Evolutionary conservation across 2,329 filamentous ascomycete species (phyloP).

Genomic region (Aspergillus nomiae): DNA sequence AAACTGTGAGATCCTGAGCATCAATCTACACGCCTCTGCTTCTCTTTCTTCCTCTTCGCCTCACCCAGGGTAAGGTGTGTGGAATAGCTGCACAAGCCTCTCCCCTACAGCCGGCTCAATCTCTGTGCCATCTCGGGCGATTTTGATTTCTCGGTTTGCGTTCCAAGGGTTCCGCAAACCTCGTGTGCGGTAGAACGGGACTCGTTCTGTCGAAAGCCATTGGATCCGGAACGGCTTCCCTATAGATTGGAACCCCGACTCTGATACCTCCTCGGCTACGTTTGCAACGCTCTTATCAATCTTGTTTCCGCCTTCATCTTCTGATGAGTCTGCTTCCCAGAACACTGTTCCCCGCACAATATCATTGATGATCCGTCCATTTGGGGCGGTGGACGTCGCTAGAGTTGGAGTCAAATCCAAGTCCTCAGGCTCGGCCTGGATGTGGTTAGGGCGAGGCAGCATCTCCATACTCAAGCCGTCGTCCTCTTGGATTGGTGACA

Average conservation of each 20-base stretch:
- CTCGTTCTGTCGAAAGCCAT: conserved; percentile 79
- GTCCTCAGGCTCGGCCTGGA: conserved; percentile 62
- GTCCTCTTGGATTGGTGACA: conserved; percentile 78
- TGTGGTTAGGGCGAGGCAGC: conserved; percentile 63
- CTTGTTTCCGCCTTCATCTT: conserved; percentile 38
- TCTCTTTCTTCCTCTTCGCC: not conserved
- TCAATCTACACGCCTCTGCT: not conserved
- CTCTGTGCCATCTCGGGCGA: conserved; percentile 91
- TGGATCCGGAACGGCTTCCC: conserved; percentile 89
- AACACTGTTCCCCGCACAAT: conserved; percentile 94
- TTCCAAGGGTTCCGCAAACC: conserved; percentile 94
- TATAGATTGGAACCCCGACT: conserved; percentile 66
- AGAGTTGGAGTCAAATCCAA: conserved; percentile 79
- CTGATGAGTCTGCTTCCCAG: conserved; percentile 79
- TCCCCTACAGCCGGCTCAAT: conserved; percentile 80
- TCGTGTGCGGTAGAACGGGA: conserved; percentile 87
- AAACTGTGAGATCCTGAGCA: not conserved
- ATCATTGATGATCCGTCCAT: conserved; percentile 87
- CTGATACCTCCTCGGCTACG: conserved; percentile 43
- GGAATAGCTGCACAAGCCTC: conserved; percentile 77
- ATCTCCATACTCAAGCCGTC: conserved; percentile 69
- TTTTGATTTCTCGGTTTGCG: conserved; percentile 92
- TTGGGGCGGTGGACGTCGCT: conserved; percentile 75
- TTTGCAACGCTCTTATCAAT: conserved; percentile 52
- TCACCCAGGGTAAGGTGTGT: conserved; percentile 41